These are phyloP conservation scores for Platanus orientalis DNA, from an alignment of 164 flowering plant genomes.

Conservation along the genomic window DNA sequence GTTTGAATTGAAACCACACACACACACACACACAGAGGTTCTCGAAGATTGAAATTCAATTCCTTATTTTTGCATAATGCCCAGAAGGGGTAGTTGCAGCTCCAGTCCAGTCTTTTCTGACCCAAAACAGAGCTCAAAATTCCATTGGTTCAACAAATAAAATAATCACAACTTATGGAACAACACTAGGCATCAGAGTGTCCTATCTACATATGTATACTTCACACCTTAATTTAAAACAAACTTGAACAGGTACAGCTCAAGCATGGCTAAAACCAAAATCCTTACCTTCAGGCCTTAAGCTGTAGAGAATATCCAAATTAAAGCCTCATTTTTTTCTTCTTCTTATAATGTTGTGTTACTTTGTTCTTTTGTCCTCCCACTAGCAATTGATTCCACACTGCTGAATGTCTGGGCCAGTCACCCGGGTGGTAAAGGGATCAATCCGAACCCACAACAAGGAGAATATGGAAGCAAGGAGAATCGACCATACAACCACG, in stretches of 20 bases:
- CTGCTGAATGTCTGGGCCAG: too few species aligned
- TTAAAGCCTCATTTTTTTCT: not conserved
- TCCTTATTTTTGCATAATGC: too few species aligned
- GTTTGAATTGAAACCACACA: too few species aligned
- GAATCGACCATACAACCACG: too few species aligned
- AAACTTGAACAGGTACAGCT: not conserved
- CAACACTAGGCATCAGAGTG: not conserved
- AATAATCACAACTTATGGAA: not conserved
- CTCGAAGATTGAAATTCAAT: not conserved
- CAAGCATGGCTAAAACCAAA: not conserved
- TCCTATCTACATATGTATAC: constrained; percentile 5
- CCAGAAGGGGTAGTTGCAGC: not conserved
- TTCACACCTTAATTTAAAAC: not conserved
- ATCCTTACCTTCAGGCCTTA: not conserved
- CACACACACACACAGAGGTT: too few species aligned
- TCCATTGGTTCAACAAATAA: not conserved
- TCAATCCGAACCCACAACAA: too few species aligned
- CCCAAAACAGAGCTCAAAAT: not conserved
- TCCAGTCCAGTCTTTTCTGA: not conserved
- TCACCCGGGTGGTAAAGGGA: too few species aligned
- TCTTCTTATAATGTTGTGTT: too few species aligned
- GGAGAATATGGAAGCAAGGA: too few species aligned
- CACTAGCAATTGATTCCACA: too few species aligned
- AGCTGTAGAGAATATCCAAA: not conserved
- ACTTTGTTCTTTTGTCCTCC: not conserved